Percentiles rank a stretch among this genome's conserved stretches.
Evolutionary conservation across 1,284 basidiomycete genomes (phyloP).

Genomic region (Amylostereum chailletii): DNA sequence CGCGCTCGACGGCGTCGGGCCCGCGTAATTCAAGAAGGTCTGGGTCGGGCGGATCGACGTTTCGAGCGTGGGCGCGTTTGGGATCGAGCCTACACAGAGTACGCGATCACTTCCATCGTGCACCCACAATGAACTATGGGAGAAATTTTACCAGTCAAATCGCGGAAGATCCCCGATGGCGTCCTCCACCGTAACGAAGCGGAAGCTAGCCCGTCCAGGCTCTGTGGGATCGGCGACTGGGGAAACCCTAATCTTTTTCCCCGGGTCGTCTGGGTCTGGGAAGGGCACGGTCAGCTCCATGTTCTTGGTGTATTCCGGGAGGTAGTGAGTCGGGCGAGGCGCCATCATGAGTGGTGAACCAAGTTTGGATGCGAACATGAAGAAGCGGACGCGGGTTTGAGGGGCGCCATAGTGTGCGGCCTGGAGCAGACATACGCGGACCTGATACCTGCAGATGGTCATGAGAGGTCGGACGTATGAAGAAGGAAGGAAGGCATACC

Average conservation of each 20-base stretch:
- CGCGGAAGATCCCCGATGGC: slow-evolving; percentile 60
- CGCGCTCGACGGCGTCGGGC: too few species aligned
- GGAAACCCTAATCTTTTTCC: slow-evolving; percentile 34
- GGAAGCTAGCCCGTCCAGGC: slow-evolving; percentile 41
- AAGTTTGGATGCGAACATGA: slow-evolving; percentile 52
- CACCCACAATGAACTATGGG: too few species aligned
- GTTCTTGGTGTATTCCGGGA: not conserved
- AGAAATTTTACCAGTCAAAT: slow-evolving; percentile 53
- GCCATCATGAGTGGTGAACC: slow-evolving; percentile 47
- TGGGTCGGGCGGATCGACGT: too few species aligned
- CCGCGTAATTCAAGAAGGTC: too few species aligned
- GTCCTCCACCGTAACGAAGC: slow-evolving; percentile 50
- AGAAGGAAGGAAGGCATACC: slow-evolving; percentile 28
- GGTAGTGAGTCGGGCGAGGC: slow-evolving; percentile 61
- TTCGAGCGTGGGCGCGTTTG: too few species aligned
- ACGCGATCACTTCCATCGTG: too few species aligned
- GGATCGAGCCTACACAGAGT: too few species aligned
- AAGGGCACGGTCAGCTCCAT: slow-evolving; percentile 21
- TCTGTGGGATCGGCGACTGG: slow-evolving; percentile 35
- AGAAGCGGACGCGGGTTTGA: slow-evolving; percentile 61
- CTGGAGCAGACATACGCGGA: slow-evolving; percentile 54
- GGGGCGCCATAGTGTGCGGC: slow-evolving; percentile 69
- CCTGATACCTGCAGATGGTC: slow-evolving; percentile 48
- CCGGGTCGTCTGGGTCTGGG: slow-evolving; percentile 31
- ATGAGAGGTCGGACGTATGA: not conserved